Percentiles rank a stretch among this genome's conserved stretches.
Evolutionary conservation across 2,329 filamentous ascomycete species (phyloP).

Genomic region (Capronia epimyces): DNA sequence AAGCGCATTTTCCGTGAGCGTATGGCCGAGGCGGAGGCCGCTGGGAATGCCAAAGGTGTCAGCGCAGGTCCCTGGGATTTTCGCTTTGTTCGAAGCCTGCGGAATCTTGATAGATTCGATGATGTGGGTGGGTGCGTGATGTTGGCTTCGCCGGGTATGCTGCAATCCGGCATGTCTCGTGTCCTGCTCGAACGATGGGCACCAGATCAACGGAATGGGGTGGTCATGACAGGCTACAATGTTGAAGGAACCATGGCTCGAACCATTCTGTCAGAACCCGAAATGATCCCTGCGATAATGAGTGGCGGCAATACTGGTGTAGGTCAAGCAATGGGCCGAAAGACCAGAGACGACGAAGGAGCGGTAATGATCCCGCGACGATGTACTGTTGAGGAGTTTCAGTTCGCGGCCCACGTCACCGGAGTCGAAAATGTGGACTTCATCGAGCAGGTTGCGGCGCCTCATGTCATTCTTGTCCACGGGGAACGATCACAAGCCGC

Average conservation of each 20-base stretch:
- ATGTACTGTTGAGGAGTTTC: slow-evolving; percentile 90
- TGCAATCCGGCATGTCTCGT: slow-evolving; percentile 91
- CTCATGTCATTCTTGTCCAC: slow-evolving; percentile 93
- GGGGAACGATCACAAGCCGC: slow-evolving; percentile 98
- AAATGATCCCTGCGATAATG: slow-evolving; percentile 92
- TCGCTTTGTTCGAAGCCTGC: slow-evolving; percentile 83
- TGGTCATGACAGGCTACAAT: slow-evolving; percentile 96
- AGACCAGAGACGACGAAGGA: slow-evolving; percentile 60
- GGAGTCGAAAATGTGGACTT: slow-evolving; percentile 94
- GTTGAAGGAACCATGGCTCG: slow-evolving; percentile 98
- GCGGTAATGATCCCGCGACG: slow-evolving; percentile 86
- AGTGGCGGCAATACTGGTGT: slow-evolving; percentile 59
- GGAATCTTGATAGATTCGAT: slow-evolving; percentile 90
- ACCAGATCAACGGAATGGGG: slow-evolving; percentile 92
- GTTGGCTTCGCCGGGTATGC: slow-evolving; percentile 95
- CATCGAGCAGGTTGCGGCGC: slow-evolving; percentile 86
- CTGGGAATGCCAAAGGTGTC: slow-evolving; percentile 66
- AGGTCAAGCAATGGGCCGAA: slow-evolving; percentile 51
- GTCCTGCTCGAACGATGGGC: slow-evolving; percentile 94
- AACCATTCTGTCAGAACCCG: slow-evolving; percentile 88
- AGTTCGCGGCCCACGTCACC: slow-evolving; percentile 94
- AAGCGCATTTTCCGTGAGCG: slow-evolving; percentile 88
- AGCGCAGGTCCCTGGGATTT: slow-evolving; percentile 84
- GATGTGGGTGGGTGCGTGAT: slow-evolving; percentile 94
- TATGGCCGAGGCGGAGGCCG: slow-evolving; percentile 82